phyloP scores from a whole-genome alignment of 192 early-diverging fungal genomes.

The Podila verticillata region DNA sequence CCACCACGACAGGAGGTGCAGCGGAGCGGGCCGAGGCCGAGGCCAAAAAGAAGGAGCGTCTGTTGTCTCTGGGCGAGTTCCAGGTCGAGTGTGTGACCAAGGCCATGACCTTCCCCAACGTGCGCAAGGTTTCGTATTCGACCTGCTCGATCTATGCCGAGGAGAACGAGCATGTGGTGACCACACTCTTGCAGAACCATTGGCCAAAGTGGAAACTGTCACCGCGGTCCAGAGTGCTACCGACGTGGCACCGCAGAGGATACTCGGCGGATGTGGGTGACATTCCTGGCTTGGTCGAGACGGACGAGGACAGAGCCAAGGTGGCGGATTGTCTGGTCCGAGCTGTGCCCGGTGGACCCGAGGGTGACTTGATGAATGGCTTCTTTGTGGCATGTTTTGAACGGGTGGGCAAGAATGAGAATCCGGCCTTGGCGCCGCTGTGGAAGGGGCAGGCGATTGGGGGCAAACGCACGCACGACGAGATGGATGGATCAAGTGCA shows the following conservation, averaged over 20 bases:
- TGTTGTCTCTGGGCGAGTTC: conserved; percentile 85
- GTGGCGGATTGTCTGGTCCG: conserved; percentile 64
- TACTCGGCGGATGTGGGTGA: conserved; percentile 59
- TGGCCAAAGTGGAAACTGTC: conserved; percentile 61
- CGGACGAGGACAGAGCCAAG: conserved; percentile 32
- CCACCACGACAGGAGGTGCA: conserved; percentile 49
- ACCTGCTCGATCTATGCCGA: conserved; percentile 93
- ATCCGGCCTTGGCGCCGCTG: conserved; percentile 9
- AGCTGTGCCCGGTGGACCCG: conserved; percentile 78
- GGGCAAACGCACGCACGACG: conserved; percentile 23
- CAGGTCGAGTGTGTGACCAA: conserved; percentile 84
- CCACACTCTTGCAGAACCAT: conserved; percentile 65
- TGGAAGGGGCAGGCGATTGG: conserved; percentile 30
- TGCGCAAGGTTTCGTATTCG: conserved; percentile 91
- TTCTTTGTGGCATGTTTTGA: conserved; percentile 98
- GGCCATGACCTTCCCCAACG: conserved; percentile 85
- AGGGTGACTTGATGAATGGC: conserved; percentile 89
- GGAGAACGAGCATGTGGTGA: conserved; percentile 97
- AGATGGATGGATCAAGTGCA: conserved; percentile 5
- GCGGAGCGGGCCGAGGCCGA: conserved; percentile 27
- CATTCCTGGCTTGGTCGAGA: conserved; percentile 48
- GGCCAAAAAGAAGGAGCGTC: conserved; percentile 63
- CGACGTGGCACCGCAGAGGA: conserved; percentile 85
- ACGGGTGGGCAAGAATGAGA: conserved; percentile 51
- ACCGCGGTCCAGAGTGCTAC: conserved; percentile 70